Conservation (phyloP, 371 early-diverging fungal species). For the Mucor piriformis region DNA sequence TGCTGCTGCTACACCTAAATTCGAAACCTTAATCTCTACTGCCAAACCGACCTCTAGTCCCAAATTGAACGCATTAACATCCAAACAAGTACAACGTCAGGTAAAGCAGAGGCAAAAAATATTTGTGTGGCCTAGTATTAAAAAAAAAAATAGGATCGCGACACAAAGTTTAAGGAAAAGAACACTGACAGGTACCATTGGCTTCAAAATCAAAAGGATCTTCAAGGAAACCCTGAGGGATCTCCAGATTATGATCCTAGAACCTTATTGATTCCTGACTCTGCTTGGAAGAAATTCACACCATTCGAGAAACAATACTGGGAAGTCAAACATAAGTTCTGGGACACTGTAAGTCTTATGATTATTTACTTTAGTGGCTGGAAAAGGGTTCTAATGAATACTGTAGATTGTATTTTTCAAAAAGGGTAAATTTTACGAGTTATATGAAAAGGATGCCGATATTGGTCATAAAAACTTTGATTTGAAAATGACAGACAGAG, state of each 20-base stretch:
- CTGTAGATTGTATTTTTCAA: conserved; percentile 94
- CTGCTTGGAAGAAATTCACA: conserved; percentile 86
- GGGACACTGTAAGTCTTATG: conserved; percentile 80
- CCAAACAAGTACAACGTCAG: not conserved
- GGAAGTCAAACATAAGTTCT: conserved; percentile 96
- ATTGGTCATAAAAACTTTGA: conserved; percentile 98
- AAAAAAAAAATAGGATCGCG: conserved; percentile 17
- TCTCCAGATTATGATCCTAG: conserved; percentile 94
- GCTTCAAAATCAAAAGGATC: conserved; percentile 86
- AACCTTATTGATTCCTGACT: conserved; percentile 87
- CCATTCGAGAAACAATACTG: conserved; percentile 99
- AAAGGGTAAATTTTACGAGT: conserved; percentile 99
- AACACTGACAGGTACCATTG: conserved; percentile 88
- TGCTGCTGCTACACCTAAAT: not conserved
- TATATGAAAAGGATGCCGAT: conserved; percentile 99
- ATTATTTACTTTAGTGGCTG: too few species aligned
- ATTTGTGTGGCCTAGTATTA: not conserved
- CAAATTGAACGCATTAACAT: conserved; percentile 5
- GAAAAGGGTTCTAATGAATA: not conserved
- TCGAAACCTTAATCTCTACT: not conserved
- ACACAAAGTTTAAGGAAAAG: conserved; percentile 74
- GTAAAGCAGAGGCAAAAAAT: not conserved
- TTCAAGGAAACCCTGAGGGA: conserved; percentile 62
- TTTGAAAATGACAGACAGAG: conserved; percentile 95
- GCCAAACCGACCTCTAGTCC: conserved; percentile 3